Base-by-base conservation (phyloP, 305 asterid species). In the Stenogyne calaminthoides region DNA sequence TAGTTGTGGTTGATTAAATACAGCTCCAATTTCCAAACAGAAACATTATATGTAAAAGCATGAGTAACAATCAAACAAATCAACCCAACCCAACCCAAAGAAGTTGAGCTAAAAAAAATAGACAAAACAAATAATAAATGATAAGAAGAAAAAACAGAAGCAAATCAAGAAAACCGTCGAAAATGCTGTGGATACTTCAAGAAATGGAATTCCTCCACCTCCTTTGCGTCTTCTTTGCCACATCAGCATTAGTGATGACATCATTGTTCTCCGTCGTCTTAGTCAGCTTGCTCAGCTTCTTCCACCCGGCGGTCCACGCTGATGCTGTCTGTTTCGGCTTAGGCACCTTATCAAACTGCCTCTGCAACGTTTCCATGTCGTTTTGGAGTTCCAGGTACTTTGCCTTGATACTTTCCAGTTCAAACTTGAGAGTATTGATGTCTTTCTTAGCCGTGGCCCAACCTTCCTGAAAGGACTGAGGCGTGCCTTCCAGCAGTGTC, bases 181-280 rank as follows among this genome's bases (percentile, higher is more conserved):
- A 25, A 2, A 25, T 2, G 3, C 1, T 2, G 29, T 25, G 29
- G 2, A 25, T 25, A 3, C 29, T 70, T 91, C 84, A 93, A 15
- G 98, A 93, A 78, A 91, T 86, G 46, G 98, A 93, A 74, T 93
- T 93, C 83, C 97, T 93, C 98, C 97, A 91, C 80, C 96, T 89
- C 69, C 96, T 84, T 0, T 96, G 88, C 4, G 85, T 37, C 84
- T 88, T 91, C 70, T 72, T 78, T 19, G 82, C 16, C 51, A 81
- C 85, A 69, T 86, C 93, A 36, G 79, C 58, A 72, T 81, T 80
- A 2, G 78, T 44, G n/a, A 46, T 81, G 12, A 67, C 65, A 2
- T 86, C 93, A 14, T 70, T 82, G 32, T 71, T 67, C 15, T 86
- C 96, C 15, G 82, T 59, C 19, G 69, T 76, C 84, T 88, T 94